phyloP scores from a whole-genome alignment of 129 eudicot species.

The Flaveria sonorensis region DNA sequence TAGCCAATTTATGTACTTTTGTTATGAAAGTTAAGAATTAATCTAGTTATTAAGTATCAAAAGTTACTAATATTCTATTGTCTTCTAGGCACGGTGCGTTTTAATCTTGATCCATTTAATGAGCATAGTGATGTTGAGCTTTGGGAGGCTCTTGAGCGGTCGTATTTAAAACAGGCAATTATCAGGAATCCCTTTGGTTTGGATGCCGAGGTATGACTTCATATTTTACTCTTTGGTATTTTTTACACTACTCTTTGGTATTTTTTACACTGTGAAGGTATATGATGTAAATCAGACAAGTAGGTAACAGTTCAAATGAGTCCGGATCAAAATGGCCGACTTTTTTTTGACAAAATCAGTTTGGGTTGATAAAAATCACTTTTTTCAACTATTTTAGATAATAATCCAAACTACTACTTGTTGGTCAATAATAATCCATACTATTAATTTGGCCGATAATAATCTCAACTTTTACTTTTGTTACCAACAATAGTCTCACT shows the following conservation, averaged over 20 bases:
- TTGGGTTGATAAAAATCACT: too few relatives aligned
- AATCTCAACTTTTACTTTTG: too few relatives aligned
- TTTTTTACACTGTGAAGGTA: slow-evolving; percentile 12
- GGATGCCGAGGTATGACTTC: slow-evolving; percentile 79
- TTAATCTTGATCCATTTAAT: slow-evolving; percentile 94
- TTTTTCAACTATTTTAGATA: neutral
- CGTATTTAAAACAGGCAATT: slow-evolving; percentile 79
- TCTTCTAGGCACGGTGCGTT: slow-evolving; percentile 73
- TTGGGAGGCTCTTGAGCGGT: slow-evolving; percentile 97
- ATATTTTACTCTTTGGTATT: slow-evolving; percentile 8
- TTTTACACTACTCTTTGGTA: too few relatives aligned
- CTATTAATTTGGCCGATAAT: too few relatives aligned
- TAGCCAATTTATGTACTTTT: neutral
- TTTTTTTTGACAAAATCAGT: neutral
- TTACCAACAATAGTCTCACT: too few relatives aligned
- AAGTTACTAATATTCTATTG: slow-evolving; percentile 3
- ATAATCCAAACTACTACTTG: too few relatives aligned
- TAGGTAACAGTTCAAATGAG: neutral
- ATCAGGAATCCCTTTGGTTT: slow-evolving; percentile 75
- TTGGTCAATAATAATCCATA: too few relatives aligned
- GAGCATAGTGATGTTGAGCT: slow-evolving; percentile 90
- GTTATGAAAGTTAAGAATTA: neutral
- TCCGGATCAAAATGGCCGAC: neutral
- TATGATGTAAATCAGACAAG: neutral
- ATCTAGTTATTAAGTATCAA: neutral